Conservation (phyloP, 2,329 filamentous ascomycete species). For the Clathrospora elynae region DNA sequence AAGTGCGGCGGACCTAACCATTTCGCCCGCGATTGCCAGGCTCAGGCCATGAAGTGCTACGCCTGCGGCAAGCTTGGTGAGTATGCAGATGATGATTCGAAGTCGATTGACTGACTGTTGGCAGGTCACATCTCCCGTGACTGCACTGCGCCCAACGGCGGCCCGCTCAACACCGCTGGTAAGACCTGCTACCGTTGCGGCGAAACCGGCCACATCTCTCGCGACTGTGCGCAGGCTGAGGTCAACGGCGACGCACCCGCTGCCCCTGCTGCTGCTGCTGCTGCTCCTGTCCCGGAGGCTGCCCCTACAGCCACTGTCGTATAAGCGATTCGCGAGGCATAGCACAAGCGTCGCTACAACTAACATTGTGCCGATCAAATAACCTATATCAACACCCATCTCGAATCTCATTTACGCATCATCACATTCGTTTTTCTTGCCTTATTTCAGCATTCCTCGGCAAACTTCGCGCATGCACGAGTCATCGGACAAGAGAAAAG, state of each 20-base stretch:
- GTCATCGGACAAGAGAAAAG: slow-evolving; percentile 43
- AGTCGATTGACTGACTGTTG: slow-evolving; percentile 8
- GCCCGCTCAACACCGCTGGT: slow-evolving; percentile 90
- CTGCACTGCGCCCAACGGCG: slow-evolving; percentile 95
- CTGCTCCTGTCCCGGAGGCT: slow-evolving; percentile 44
- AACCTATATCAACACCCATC: slow-evolving; percentile 15
- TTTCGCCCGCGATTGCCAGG: slow-evolving; percentile 97
- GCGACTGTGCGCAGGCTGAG: slow-evolving; percentile 85
- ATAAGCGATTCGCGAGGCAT: slow-evolving; percentile 26
- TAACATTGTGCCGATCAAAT: slow-evolving; percentile 24
- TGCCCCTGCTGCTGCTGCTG: slow-evolving; percentile 32
- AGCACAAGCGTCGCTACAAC: slow-evolving; percentile 15
- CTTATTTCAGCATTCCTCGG: slow-evolving; percentile 40
- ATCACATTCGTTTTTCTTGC: slow-evolving; percentile 42
- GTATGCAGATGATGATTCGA: background rate
- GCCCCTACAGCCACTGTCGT: slow-evolving; percentile 51
- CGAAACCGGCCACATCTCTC: slow-evolving; percentile 92
- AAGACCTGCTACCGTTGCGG: slow-evolving; percentile 99
- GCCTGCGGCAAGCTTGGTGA: slow-evolving; percentile 82
- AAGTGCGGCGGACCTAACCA: slow-evolving; percentile 88
- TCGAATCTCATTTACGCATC: slow-evolving; percentile 22
- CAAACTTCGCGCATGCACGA: slow-evolving; percentile 48
- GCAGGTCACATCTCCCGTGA: slow-evolving; percentile 86
- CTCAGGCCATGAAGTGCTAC: slow-evolving; percentile 98
- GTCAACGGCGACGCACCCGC: slow-evolving; percentile 51